Base-by-base conservation (phyloP, 495 filamentous ascomycete species). In the Aspergillus nidulans region DNA sequence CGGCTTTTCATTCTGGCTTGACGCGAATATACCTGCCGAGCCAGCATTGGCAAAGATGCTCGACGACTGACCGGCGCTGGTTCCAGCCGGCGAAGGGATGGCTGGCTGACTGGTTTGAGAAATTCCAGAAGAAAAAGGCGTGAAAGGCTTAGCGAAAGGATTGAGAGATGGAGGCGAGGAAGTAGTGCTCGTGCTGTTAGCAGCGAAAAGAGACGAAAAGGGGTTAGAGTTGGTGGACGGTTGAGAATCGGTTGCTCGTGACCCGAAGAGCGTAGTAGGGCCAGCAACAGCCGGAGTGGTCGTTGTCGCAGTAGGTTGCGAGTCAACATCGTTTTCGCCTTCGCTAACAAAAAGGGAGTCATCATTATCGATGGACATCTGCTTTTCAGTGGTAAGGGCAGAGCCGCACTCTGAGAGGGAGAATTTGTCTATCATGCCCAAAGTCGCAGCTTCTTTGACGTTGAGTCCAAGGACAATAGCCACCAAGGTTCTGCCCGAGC, bases 391-490 rank as follows among this genome's bases (percentile, higher is more conserved):
- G 23, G 55, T 19, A 13, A 61, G 38, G 30, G 59, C 30, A 23
- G 38, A 26, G 21, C 21, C 42, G 9, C 62, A 64, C 21, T 66
- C 36, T 9, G 63, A 47, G 25, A 77, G 49, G 12, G 62, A 40
- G 18, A 62, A 58, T 15, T 61, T 62, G 48, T 81, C 74, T 24
- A 81, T 64, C 71, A 81, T 73, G 4, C 73, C 73, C 47, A 76
- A 62, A 15, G 59, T 59, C 25, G 72, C 72, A 19, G 79, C 75
- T 63, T 81, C 70, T 55, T 66, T 65, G 52, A 79, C 72, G 42
- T 57, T 75, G 56, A 81, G 60, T n/a, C 80, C 80, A 57, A 81
- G 75, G 39, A 80, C 70, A 25, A 82, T 64, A 2, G 79, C 74
- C 16, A 72, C 70, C 18, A 80, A 55, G 19, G 61, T 77, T 62